These are phyloP conservation scores for Infundibulicybe gibba DNA, from an alignment of 768 basidiomycete genomes.

Conservation along the genomic window DNA sequence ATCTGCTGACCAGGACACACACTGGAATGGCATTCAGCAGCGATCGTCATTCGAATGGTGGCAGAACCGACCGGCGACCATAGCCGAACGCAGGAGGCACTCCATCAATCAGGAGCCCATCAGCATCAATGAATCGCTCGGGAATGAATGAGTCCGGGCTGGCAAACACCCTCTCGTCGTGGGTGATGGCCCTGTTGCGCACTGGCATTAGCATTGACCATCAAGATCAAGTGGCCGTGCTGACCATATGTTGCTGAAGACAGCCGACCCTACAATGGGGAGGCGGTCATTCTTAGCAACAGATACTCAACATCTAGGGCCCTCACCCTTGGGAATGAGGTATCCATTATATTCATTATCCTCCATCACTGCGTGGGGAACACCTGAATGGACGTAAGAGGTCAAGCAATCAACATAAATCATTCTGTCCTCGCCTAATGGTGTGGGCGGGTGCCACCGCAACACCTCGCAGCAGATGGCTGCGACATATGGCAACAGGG, in stretches of 20 bases:
- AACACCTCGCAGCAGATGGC: conserved; percentile 25
- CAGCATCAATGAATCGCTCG: conserved; percentile 21
- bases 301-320: too few relatives aligned
- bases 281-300: too few relatives aligned
- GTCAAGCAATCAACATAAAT: neutral
- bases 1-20: neutral
- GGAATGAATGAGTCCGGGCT: conserved; percentile 29
- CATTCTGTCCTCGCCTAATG: conserved; percentile 9
- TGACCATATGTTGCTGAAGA: conserved; percentile 17
- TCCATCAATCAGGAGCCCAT: conserved; percentile 2
- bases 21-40: neutral
- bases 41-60: neutral
- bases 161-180: conserved; percentile 23
- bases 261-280: conserved; percentile 7
- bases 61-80: conserved; percentile 16
- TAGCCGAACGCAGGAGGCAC: conserved; percentile 22
- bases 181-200: conserved; percentile 21
- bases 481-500: conserved; percentile 23
- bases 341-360: conserved; percentile 28
- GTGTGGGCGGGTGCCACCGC: conserved; percentile 22
- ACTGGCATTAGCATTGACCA: neutral
- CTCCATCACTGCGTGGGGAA: conserved; percentile 20
- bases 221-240: neutral
- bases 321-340: conserved; percentile 24
- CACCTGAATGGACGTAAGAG: conserved; percentile 8